Evolutionary conservation across 768 basidiomycete genomes (phyloP), one percentile per base, ranked within the genome.

Genomic region (Phaeotremella fagi): DNA sequence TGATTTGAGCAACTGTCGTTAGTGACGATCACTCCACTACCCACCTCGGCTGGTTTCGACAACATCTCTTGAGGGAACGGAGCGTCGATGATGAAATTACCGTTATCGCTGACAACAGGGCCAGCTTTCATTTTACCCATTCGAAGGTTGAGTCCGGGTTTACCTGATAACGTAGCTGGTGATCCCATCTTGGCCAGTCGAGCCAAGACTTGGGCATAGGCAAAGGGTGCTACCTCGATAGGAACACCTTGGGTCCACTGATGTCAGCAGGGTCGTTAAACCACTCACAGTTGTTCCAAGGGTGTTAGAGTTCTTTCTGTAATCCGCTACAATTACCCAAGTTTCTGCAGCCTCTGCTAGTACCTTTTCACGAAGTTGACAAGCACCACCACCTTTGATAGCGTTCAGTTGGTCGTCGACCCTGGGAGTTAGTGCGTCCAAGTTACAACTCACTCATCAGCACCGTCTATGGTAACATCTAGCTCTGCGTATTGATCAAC

Each of bases 381-480:
- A 97, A 0, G 90, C 94, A 2, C 94, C 94, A 52, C 94, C 94
- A 5, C 89, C 94, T 76, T 99, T 98, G 77, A 99, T 92, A 57
- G 87, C 87, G 75, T 98, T 92, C 47, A 99, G 78, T 35, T 82
- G 75, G 36, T 79, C 74, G 73, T 97, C 91, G 22, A 95, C 90
- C 76, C 91, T 94, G 69, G 20, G 22, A 11, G 6, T 11, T 6
- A n/a, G 18, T 7, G 31, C 33, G 23, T 29, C 31, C 3, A 26
- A 38, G 6, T 7, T 45, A 9, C 75, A 33, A 16, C 88, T 60
- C 61, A 92, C 89, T 97, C 94, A 59, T 98, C 94, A 2, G 94
- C 94, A 38, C 94, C 94, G 70, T 99, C 95, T 37, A 99, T 83
- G 0, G 92, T 97, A n/a, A 98, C 88, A 66, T 99, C 95, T 50